A percentile compares a stretch with the other conserved stretches of the same genome.
These are phyloP conservation scores for Botrytis medusae DNA, from an alignment of 2,329 filamentous ascomycete genomes.

Conservation along the genomic window DNA sequence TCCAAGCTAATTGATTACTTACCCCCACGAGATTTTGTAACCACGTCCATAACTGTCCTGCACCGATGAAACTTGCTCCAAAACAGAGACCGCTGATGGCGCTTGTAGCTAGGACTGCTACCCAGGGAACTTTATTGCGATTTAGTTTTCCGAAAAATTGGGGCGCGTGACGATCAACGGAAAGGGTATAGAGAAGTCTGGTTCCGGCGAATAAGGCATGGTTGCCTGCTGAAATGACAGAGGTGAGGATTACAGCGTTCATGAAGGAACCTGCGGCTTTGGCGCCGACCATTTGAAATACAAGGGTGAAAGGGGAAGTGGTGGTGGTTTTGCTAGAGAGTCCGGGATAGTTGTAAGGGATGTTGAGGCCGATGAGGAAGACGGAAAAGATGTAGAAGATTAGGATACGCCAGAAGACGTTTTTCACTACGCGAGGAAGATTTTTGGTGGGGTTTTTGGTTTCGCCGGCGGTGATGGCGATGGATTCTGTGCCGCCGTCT, in stretches of 20 bases:
- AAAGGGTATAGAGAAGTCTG: constrained; percentile 55
- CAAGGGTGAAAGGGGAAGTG: constrained; percentile 59
- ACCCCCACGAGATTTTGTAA: constrained; percentile 67
- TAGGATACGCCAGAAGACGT: constrained; percentile 60
- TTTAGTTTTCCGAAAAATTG: constrained; percentile 52
- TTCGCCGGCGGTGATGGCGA: constrained; percentile 66
- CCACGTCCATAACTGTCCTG: constrained; percentile 65
- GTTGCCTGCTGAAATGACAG: constrained; percentile 58
- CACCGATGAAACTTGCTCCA: constrained; percentile 63
- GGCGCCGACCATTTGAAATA: constrained; percentile 59
- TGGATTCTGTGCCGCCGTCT: constrained; percentile 61
- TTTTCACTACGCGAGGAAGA: constrained; percentile 62
- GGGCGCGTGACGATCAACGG: constrained; percentile 56
- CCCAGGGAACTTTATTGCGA: constrained; percentile 52
- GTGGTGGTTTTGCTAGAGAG: constrained; percentile 46
- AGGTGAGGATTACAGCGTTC: constrained; percentile 61
- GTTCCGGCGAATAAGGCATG: constrained; percentile 58
- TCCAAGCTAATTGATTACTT: constrained; percentile 66
- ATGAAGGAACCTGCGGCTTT: constrained; percentile 56
- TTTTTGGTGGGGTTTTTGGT: constrained; percentile 61
- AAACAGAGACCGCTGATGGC: constrained; percentile 60
- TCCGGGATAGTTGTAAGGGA: constrained; percentile 54
- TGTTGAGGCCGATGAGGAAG: constrained; percentile 56
- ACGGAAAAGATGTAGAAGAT: constrained; percentile 53
- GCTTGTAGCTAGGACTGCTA: constrained; percentile 55